Percentiles rank a stretch among this genome's conserved stretches.
phyloP scores from a whole-genome alignment of 2,329 filamentous ascomycete species.

The Leptographium procerum region DNA sequence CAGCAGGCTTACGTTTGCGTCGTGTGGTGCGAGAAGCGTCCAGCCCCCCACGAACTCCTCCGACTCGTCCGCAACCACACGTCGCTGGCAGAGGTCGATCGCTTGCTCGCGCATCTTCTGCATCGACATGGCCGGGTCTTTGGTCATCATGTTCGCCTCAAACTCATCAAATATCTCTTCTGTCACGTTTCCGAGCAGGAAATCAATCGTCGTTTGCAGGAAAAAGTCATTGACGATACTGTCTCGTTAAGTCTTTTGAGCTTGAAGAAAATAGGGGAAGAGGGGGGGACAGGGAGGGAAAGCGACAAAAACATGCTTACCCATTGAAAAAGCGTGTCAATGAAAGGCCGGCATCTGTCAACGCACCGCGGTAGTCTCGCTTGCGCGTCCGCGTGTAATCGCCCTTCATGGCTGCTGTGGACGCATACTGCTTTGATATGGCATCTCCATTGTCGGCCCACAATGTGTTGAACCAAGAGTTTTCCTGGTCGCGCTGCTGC shows the following conservation, averaged over 20 bases:
- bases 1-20: constrained; percentile 51
- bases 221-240: constrained; percentile 99
- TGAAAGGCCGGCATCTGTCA: constrained; percentile 85
- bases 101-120: constrained; percentile 75
- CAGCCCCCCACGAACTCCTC: constrained; percentile 85
- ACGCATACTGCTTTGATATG: constrained; percentile 90
- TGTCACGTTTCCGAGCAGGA: constrained; percentile 78
- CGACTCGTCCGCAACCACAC: constrained; percentile 70
- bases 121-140: constrained; percentile 82
- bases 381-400: constrained; percentile 90
- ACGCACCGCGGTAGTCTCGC: constrained; percentile 77
- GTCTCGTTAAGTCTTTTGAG: too few relatives aligned
- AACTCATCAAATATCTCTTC: constrained; percentile 87
- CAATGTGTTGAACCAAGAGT: constrained; percentile 86
- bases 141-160: constrained; percentile 82
- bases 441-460: constrained; percentile 98
- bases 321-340: constrained; percentile 63
- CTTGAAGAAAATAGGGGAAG: too few relatives aligned
- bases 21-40: constrained; percentile 70
- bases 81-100: constrained; percentile 77
- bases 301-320: constrained; percentile 34
- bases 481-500: constrained; percentile 64
- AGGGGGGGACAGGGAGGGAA: too few relatives aligned
- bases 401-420: constrained; percentile 89
- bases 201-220: constrained; percentile 89